phyloP scores from a whole-genome alignment of 257 asterid genomes.

The Nicotiana sylvestris region DNA sequence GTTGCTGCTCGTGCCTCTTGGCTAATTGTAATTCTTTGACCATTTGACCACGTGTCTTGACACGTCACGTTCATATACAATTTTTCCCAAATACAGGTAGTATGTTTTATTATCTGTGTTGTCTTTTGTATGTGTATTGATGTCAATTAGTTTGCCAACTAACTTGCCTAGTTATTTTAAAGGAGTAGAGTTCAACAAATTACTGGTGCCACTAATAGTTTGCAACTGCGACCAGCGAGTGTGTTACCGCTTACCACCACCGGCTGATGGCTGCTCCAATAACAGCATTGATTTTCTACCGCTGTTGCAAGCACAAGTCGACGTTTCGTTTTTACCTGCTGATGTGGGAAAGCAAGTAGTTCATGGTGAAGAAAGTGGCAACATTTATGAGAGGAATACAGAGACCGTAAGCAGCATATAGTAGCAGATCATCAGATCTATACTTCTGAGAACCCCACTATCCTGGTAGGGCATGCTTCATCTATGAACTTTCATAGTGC shows the following conservation, averaged over 20 bases:
- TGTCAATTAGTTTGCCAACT: slow-evolving; percentile 20
- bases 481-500: neutral
- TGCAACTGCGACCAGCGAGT: slow-evolving; percentile 67
- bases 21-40: no score
- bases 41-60: no score
- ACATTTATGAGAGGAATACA: slow-evolving; percentile 27
- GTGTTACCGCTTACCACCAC: slow-evolving; percentile 64
- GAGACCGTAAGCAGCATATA: neutral
- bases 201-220: slow-evolving; percentile 56
- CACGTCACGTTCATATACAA: no score
- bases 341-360: slow-evolving; percentile 41
- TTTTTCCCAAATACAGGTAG: no score
- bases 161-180: slow-evolving; percentile 40
- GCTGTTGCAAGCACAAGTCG: slow-evolving; percentile 41
- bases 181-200: slow-evolving; percentile 81
- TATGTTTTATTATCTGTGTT: no score
- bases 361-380: slow-evolving; percentile 32
- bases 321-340: slow-evolving; percentile 28
- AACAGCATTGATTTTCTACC: slow-evolving; percentile 28
- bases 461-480: slow-evolving; percentile 5
- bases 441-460: slow-evolving; percentile 24
- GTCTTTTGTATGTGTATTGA: neutral
- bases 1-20: no score
- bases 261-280: slow-evolving; percentile 72
- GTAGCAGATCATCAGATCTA: slow-evolving; percentile 30